Evolutionary conservation across 192 early-diverging fungal species (phyloP).

Genomic region (Powellomyces hirtus): DNA sequence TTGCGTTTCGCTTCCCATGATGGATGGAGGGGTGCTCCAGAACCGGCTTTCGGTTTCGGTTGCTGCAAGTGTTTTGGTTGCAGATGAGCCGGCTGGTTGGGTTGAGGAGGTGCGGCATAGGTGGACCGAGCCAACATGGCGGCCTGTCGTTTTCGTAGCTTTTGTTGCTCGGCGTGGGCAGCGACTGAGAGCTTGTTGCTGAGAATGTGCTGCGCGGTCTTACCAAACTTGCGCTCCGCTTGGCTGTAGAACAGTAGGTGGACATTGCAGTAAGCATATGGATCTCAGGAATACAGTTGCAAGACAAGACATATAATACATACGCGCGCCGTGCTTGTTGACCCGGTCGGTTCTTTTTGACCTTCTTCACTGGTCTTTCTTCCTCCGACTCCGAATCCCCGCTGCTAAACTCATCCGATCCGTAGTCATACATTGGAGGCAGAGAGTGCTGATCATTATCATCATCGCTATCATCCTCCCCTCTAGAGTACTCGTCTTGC

Average conservation of each 20-base stretch:
- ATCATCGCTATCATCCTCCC: slow-evolving; percentile 13
- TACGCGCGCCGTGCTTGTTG: slow-evolving; percentile 42
- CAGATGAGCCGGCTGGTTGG: neutral
- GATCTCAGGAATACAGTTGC: no score
- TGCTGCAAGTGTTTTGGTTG: no score
- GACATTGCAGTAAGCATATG: neutral
- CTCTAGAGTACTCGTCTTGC: neutral
- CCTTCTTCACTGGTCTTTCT: slow-evolving; percentile 16
- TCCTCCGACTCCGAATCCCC: neutral
- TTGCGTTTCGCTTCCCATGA: slow-evolving; percentile 39
- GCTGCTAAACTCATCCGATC: slow-evolving; percentile 11
- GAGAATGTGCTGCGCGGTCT: slow-evolving; percentile 36
- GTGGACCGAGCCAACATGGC: neutral
- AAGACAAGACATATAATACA: slow-evolving; percentile 11
- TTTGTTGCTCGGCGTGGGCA: slow-evolving; percentile 11
- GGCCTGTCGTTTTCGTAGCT: neutral
- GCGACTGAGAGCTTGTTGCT: slow-evolving; percentile 12
- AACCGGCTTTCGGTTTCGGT: slow-evolving; percentile 7
- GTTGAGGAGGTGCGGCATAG: neutral
- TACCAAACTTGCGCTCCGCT: slow-evolving; percentile 37
- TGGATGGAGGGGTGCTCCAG: slow-evolving; percentile 25
- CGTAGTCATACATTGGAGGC: neutral
- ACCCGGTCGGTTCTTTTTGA: slow-evolving; percentile 45
- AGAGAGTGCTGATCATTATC: neutral
- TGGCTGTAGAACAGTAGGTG: slow-evolving; percentile 22